Evolutionary conservation across 1,284 basidiomycete genomes (phyloP).

Genomic region (Porogramme epimiltina): DNA sequence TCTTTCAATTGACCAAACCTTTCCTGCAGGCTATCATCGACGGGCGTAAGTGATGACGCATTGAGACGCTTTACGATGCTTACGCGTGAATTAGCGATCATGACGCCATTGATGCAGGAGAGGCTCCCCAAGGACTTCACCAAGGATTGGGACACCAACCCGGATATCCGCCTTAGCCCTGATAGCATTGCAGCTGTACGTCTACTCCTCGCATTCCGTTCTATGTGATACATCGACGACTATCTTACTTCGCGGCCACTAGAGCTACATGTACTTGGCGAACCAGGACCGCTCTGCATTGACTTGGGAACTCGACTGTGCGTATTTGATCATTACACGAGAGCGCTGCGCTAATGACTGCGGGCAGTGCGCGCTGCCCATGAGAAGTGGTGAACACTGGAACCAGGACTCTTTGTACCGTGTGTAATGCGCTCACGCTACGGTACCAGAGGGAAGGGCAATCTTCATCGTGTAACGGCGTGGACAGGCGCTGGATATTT

Average conservation of each 20-base stretch:
- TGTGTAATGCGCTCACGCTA: no score
- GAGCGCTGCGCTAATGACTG: background rate
- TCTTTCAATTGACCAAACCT: background rate
- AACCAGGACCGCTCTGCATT: slow-evolving; percentile 48
- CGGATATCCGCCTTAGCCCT: slow-evolving; percentile 52
- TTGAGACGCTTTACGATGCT: background rate
- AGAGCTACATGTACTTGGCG: slow-evolving; percentile 45
- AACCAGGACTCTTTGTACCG: background rate
- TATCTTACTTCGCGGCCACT: background rate
- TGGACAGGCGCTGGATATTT: no score
- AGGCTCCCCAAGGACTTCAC: background rate
- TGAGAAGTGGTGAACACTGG: slow-evolving; percentile 25
- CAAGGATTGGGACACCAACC: slow-evolving; percentile 48
- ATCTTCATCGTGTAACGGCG: no score
- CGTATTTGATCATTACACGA: slow-evolving; percentile 14
- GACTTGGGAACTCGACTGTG: slow-evolving; percentile 53
- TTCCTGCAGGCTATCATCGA: slow-evolving; percentile 39
- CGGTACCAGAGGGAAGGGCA: no score
- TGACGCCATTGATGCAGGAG: background rate
- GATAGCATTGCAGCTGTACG: slow-evolving; percentile 67
- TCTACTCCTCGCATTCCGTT: background rate
- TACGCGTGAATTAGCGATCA: background rate
- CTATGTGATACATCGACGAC: no score
- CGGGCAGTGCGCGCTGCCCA: slow-evolving; percentile 38
- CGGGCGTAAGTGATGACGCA: slow-evolving; percentile 29